These are phyloP conservation scores for Bothia castanella DNA, from an alignment of 1,284 basidiomycete genomes.

Conservation along the genomic window DNA sequence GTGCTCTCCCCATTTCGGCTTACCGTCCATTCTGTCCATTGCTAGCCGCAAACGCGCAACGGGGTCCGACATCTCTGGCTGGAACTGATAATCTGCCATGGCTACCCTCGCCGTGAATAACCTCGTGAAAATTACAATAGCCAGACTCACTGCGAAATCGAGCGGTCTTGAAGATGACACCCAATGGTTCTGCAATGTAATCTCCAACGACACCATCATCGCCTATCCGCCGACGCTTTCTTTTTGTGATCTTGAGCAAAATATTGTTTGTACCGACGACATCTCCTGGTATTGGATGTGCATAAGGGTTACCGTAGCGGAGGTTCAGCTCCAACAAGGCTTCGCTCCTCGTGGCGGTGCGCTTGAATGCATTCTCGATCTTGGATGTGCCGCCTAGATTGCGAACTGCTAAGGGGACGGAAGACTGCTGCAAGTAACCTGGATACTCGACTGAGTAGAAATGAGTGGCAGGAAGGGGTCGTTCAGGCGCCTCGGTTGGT, in stretches of 20 bases:
- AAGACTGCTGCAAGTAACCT: slow-evolving; percentile 68
- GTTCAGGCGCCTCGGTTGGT: slow-evolving; percentile 38
- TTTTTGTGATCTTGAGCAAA: slow-evolving; percentile 74
- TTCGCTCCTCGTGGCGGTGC: slow-evolving; percentile 54
- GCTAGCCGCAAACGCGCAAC: slow-evolving; percentile 64
- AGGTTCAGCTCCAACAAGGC: slow-evolving; percentile 71
- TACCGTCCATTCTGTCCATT: slow-evolving; percentile 80
- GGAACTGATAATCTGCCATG: slow-evolving; percentile 90
- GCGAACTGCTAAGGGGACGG: slow-evolving; percentile 59
- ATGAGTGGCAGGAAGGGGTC: slow-evolving; percentile 53
- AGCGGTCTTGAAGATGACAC: slow-evolving; percentile 75
- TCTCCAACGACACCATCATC: slow-evolving; percentile 54
- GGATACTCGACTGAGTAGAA: slow-evolving; percentile 89
- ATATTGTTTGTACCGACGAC: slow-evolving; percentile 74
- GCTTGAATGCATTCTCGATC: slow-evolving; percentile 73
- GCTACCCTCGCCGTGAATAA: slow-evolving; percentile 44
- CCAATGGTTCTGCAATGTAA: slow-evolving; percentile 76
- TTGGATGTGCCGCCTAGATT: slow-evolving; percentile 65
- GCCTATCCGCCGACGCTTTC: slow-evolving; percentile 47
- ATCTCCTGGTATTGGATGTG: slow-evolving; percentile 80
- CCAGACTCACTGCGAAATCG: slow-evolving; percentile 78
- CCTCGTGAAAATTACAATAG: not conserved
- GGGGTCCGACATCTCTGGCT: slow-evolving; percentile 68
- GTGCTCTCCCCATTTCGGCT: slow-evolving; percentile 11
- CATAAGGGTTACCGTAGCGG: slow-evolving; percentile 67